Base-by-base conservation (phyloP, 1,284 basidiomycete species). In the Veloporphyrellus conicus region DNA sequence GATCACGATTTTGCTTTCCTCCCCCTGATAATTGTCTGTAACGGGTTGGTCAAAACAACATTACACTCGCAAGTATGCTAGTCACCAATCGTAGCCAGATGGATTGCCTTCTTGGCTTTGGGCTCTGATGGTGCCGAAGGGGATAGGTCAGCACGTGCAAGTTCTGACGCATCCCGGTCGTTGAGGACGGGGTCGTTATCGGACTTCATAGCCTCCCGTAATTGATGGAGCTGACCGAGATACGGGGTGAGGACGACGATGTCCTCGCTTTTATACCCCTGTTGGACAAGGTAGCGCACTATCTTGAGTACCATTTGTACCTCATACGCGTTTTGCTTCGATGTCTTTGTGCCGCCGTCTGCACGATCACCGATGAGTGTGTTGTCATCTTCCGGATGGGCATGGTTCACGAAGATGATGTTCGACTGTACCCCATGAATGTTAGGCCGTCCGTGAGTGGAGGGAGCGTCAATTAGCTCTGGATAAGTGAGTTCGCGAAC, bases 161-260 rank as follows among this genome's bases (percentile, higher is more conserved):
- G 65, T 37, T 83, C 81, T 48, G 62, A 61, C 0, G 74, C 72
- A 50, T 84, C 81, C 2, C 83, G 56, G 48, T 83, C 81, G 50
- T 75, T 79, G 23, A 84, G 65, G 7, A 82, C 61, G 1, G 80
- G 77, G 52, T 83, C 80, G 35, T 67, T 74, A 18, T 77, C 74
- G 41, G 66, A 58, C 54, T 66, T 67, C 18, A 83, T 56, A 0
- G 66, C 67, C 3, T 68, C 59, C n/a, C 65, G 71, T 9, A 83
- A 67, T 28, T 69, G 68, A 8, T 69, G 69, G 15, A 84, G 67
- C 55, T 84, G 81, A 1, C 80, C 81, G 4, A 83, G 67, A 52
- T 84, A 84, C 0, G 81, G 81, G 0, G 81, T 83, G 36, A 84
- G 63, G 7, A 84, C 63, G n/a, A 82, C 80, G 7, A 84, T 58